Evolutionary conservation across 1,284 basidiomycete species (phyloP), one percentile per base, ranked within the genome.

Genomic region (Cryptococcus sp.): DNA sequence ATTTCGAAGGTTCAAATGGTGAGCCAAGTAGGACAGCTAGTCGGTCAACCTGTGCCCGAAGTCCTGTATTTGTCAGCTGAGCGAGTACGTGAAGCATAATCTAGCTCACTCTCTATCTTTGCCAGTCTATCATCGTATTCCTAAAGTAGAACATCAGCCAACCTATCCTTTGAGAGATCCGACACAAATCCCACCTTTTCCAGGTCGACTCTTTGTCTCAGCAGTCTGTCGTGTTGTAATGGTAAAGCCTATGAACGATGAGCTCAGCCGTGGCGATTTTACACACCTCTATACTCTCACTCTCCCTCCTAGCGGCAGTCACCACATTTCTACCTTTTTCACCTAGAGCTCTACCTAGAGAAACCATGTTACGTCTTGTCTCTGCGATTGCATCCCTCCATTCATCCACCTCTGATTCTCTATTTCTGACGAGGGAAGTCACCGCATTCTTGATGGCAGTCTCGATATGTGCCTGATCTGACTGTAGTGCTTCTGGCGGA

Each of bases 371-470:
- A 14, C 67, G 59, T 56, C 64, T 66, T 42, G 56, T 58, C 15
- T 64, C 61, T 5, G 56, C 60, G 13, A 72, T 72, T 43, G 60
- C 62, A 47, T 68, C 67, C 53, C 66, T 66, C 62, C 70, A 68
- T 7, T 57, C 56, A 14, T 72, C 70, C n/a, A 76, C 73, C 56
- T 76, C 68, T 11, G 62, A 62, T 50, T 76, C 73, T 23, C 72
- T 53, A 15, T 70, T 65, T 4, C 68, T 57, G 3, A 76, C 63
- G 35, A 76, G 61, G 1, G 65, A 62, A 2, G 64, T 60, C 35
- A 76, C 71, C 2, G 71, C 72, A 3, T 60, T 61, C 32, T 61
- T 60, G 50, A 76, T 70, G 3, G 71, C 72, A 1, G 67, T 63
- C 50, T 74, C 73, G 43, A 76, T 76, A 5, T 66, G 56, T 5